These are phyloP conservation scores for Fonsecaea erecta DNA, from an alignment of 2,329 filamentous ascomycete genomes.

Conservation along the genomic window DNA sequence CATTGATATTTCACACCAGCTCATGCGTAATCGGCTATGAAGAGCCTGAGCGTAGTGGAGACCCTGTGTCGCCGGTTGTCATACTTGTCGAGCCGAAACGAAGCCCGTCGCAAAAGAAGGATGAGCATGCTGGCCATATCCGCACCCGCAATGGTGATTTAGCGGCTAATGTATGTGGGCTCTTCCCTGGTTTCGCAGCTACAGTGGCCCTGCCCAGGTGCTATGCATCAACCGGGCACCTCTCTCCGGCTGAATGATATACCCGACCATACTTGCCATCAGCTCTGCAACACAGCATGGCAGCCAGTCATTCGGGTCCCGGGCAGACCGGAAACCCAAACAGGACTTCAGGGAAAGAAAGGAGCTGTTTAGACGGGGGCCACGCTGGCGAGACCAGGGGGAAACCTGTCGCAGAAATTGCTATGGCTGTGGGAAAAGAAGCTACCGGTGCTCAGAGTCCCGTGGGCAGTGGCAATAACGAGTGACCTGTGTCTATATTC, in stretches of 20 bases:
- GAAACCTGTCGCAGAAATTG: not conserved
- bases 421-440: not conserved
- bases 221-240: not conserved
- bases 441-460: not conserved
- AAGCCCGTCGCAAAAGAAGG: not conserved
- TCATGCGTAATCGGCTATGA: not conserved
- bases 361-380: not conserved
- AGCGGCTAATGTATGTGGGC: not conserved
- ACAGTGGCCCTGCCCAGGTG: not conserved
- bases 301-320: not conserved
- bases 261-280: not conserved
- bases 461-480: not conserved
- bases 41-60: not conserved
- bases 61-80: not conserved
- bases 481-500: not conserved
- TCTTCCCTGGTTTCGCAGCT: not conserved
- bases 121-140: not conserved
- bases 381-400: not conserved
- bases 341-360: not conserved
- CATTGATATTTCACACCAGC: not conserved
- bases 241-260: not conserved
- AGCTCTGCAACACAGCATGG: not conserved
- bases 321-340: not conserved
- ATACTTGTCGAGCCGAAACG: not conserved
- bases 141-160: not conserved